Evolutionary conservation across 805 yeast species (phyloP), one percentile per base, ranked within the genome.

Genomic region (Kazachstania bromeliacearum): DNA sequence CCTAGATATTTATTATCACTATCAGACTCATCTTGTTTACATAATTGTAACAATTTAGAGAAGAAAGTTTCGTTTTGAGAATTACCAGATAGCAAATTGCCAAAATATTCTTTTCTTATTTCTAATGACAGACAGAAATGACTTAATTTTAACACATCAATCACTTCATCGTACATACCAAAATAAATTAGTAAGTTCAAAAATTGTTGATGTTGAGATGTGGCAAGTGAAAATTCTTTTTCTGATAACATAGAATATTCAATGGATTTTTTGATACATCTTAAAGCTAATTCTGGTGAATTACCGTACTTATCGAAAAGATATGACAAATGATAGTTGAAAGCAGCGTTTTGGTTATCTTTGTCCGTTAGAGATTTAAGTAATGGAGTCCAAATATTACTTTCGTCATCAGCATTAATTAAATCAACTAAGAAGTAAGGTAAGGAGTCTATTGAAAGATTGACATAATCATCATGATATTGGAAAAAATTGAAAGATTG

Each of bases 121-220:
- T 41, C 42, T 2, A 35, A 35, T 5, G 49, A 28, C n/a, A 56
- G 34, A 12, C 40, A 43, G 7, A 43, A 40, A 31, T 51, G 57
- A 23, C 57, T 48, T 26, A 53, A 41, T 23, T 55, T 46, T 31
- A 58, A 33, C 7, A 58, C 56, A 40, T 57, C 60, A 10, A 58
- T 26, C 5, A 53, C 51, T 37, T 58, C 63, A 19, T 46, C 42
- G 38, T 39, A 53, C 38, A 52, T 38, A 14, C 42, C 29, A 28
- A 56, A 56, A 7, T 48, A 37, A 19, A 53, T 43, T 14, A 58
- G 39, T 13, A 49, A 43, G 19, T 52, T 45, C 19, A 58, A 36
- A 35, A 54, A 48, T 28, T 52, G 56, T n/a, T 39, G 37, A 31
- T 53, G 42, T 31, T 58, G 63, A 14, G 30, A 16, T n/a, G 36